A percentile compares a stretch with the other conserved stretches of the same genome.
Conservation (phyloP, 495 filamentous ascomycete genomes). For the Peziza echinospora region DNA sequence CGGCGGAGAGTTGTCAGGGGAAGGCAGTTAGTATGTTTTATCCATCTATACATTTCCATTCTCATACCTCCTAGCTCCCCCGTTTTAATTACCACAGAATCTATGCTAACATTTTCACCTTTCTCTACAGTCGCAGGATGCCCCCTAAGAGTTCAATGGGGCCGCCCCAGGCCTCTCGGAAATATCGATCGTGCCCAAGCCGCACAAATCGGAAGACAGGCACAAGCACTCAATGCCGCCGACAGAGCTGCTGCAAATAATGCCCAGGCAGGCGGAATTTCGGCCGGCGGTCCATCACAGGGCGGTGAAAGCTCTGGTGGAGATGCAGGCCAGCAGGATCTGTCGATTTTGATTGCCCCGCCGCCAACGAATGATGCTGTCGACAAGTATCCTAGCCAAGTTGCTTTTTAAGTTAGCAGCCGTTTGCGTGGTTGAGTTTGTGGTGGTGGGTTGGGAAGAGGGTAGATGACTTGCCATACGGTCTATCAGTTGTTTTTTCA, state of each 20-base stretch:
- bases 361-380: slow-evolving; percentile 69
- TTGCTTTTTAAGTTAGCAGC: slow-evolving; percentile 4
- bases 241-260: slow-evolving; percentile 29
- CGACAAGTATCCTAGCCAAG: slow-evolving; percentile 11
- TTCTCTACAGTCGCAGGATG: slow-evolving; percentile 37
- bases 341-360: slow-evolving; percentile 40
- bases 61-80: too few species aligned
- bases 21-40: slow-evolving; percentile 37
- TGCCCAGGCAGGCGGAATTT: slow-evolving; percentile 16
- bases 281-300: neutral
- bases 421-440: too few species aligned
- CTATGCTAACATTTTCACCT: neutral
- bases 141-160: slow-evolving; percentile 77
- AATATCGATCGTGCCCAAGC: slow-evolving; percentile 39
- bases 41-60: too few species aligned
- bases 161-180: slow-evolving; percentile 71
- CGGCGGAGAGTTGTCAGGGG: slow-evolving; percentile 66
- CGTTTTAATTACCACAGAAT: too few species aligned
- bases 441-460: too few species aligned
- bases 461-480: too few species aligned
- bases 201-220: slow-evolving; percentile 13
- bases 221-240: too few species aligned
- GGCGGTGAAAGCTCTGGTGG: neutral
- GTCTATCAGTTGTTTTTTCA: too few species aligned
- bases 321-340: slow-evolving; percentile 20